phyloP scores from a whole-genome alignment of 2,329 filamentous ascomycete species.

The Rasamsonia emersonii region DNA sequence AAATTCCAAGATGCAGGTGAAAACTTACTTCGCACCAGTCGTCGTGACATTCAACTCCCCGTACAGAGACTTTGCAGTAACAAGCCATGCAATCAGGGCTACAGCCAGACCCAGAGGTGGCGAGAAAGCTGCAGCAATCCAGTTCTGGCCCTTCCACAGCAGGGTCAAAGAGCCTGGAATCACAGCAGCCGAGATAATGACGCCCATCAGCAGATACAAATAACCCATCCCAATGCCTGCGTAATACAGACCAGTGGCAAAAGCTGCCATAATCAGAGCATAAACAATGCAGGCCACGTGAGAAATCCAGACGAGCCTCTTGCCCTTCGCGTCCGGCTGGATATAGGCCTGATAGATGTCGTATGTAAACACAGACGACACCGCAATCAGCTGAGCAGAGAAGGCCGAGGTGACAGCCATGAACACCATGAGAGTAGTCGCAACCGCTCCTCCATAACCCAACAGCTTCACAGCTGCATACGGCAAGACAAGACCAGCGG shows the following conservation, averaged over 20 bases:
- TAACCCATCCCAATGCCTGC: conserved; percentile 80
- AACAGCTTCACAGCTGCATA: conserved; percentile 77
- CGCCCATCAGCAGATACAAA: conserved; percentile 82
- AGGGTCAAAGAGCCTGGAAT: conserved; percentile 73
- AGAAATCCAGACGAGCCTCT: conserved; percentile 69
- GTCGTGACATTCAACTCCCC: conserved; percentile 61
- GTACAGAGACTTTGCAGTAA: conserved; percentile 62
- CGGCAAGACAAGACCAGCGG: conserved; percentile 73
- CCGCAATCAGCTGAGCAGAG: conserved; percentile 75
- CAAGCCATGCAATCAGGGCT: conserved; percentile 67
- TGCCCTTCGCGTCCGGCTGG: conserved; percentile 66
- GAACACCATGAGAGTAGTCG: conserved; percentile 72
- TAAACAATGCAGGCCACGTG: conserved; percentile 67
- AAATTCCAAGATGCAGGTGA: conserved; percentile 1
- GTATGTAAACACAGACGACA: conserved; percentile 81
- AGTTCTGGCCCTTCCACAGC: conserved; percentile 72
- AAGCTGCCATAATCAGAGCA: conserved; percentile 66
- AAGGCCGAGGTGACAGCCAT: conserved; percentile 84
- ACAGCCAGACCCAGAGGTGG: conserved; percentile 61
- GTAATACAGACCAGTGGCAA: conserved; percentile 66
- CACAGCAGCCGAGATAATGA: conserved; percentile 78
- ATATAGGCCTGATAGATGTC: conserved; percentile 84
- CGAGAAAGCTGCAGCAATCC: conserved; percentile 60
- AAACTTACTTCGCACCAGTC: conserved; percentile 62
- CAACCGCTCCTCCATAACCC: conserved; percentile 70